Conservation (phyloP, 2,329 filamentous ascomycete species). For the Colletotrichum sp. region DNA sequence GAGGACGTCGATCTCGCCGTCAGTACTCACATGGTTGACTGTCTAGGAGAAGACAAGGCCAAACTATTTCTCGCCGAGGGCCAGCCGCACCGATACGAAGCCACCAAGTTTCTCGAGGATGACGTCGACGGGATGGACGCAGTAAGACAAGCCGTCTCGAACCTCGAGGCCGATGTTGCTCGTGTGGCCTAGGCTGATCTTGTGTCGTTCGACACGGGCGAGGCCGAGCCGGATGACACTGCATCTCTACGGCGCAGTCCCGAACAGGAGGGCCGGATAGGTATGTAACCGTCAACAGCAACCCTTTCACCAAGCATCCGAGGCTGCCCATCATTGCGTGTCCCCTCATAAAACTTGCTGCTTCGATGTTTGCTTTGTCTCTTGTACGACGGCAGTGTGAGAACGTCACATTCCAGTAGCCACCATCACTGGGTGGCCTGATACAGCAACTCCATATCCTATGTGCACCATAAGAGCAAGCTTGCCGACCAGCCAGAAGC, state of each 20-base stretch:
- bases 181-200: not conserved
- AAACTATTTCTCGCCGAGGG: slow-evolving; percentile 29
- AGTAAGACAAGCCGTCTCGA: slow-evolving; percentile 27
- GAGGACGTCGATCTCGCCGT: slow-evolving; percentile 31
- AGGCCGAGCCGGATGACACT: not conserved
- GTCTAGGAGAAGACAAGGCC: slow-evolving; percentile 29
- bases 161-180: slow-evolving; percentile 23
- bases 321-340: not conserved
- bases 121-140: slow-evolving; percentile 29
- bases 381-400: not conserved
- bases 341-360: not conserved
- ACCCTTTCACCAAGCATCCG: not conserved
- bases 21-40: slow-evolving; percentile 29
- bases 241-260: not conserved
- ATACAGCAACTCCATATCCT: not conserved
- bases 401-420: not conserved
- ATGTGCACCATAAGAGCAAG: not conserved
- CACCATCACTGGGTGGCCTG: not conserved
- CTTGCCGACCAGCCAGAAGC: not conserved
- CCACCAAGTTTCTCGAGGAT: slow-evolving; percentile 34
- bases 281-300: not conserved
- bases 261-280: not conserved
- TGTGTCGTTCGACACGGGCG: not conserved
- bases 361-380: not conserved
- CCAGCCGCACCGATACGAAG: slow-evolving; percentile 33